Conservation (phyloP, 2,329 filamentous ascomycete species). For the Fusarium subglutinans region DNA sequence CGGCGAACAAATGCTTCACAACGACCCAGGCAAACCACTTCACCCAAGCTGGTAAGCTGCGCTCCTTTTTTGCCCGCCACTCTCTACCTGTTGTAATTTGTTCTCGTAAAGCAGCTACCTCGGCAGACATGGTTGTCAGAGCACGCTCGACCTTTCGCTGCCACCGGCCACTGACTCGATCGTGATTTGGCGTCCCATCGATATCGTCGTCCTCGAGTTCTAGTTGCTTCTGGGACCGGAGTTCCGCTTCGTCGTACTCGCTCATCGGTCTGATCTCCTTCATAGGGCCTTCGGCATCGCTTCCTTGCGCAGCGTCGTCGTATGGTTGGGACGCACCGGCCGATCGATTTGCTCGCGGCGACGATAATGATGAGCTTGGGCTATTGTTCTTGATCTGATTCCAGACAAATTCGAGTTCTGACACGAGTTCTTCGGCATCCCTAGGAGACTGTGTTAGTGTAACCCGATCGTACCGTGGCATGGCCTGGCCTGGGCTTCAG, state of each 20-base stretch:
- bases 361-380: conserved; percentile 69
- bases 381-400: conserved; percentile 94
- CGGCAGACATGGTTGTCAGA: conserved; percentile 87
- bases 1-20: conserved; percentile 77
- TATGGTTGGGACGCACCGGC: conserved; percentile 52
- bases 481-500: neutral
- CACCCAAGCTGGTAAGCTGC: conserved; percentile 74
- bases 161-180: conserved; percentile 68
- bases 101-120: conserved; percentile 90
- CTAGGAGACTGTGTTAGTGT: conserved; percentile 50
- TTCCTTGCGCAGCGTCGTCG: conserved; percentile 57
- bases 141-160: conserved; percentile 84
- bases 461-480: neutral
- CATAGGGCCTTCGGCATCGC: conserved; percentile 65
- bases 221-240: conserved; percentile 59
- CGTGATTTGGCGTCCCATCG: conserved; percentile 46
- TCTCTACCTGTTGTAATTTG: conserved; percentile 83
- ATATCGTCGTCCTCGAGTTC: conserved; percentile 58
- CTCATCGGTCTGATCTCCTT: conserved; percentile 86
- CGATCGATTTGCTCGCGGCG: conserved; percentile 57
- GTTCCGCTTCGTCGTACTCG: conserved; percentile 77
- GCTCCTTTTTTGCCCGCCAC: conserved; percentile 72
- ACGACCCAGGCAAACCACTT: conserved; percentile 75
- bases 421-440: conserved; percentile 86
- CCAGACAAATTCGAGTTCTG: conserved; percentile 99